Evolutionary conservation across 2,329 filamentous ascomycete genomes (phyloP), one percentile per base, ranked within the genome.

Genomic region (Cladophialophora bantiana): DNA sequence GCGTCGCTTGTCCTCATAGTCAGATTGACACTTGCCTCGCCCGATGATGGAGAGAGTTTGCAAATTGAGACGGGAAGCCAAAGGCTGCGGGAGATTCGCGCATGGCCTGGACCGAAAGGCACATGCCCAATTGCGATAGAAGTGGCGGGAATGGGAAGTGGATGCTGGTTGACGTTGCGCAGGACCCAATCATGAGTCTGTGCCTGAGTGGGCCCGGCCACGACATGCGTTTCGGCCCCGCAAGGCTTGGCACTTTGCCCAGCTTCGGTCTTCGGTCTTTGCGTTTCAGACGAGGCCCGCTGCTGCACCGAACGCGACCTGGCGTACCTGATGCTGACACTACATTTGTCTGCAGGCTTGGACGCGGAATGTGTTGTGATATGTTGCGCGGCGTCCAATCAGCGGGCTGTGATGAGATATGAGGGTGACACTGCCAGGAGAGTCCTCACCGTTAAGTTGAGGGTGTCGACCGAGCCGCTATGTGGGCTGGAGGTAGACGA

Each of bases 141-240:
- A 7, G 13, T 38, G 31, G 31, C 36, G 12, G 32, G 15, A 18
- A 34, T 7, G 12, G 32, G 26, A 15, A 59, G 58, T 66, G 64
- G 64, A 66, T 66, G 20, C 4, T 9, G 52, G 40, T 40, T 62
- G 40, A 62, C 62, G 52, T 52, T 66, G 64, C 58, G 53, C 64
- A n/a, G 31, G n/a, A 45, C 13, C 64, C 58, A 66, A 66, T 65
- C 59, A 59, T 20, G 38, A 7, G 9, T 32, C 36, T 1, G 12
- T 34, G 10, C 4, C n/a, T 26, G 2, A n/a, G 7, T 13, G 40
- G n/a, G 13, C 32, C n/a, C 31, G 7, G 7, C 57, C 36, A 1
- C 57, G 13, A 6, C 6, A 6, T 20, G 6, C 9, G 12, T 15
- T 34, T 32, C 57, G 42, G 57, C 40, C 57, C 40, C 15, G 42